Evolutionary conservation across 805 yeast species (phyloP), one percentile per base, ranked within the genome.

Genomic region (Candida railenensis): DNA sequence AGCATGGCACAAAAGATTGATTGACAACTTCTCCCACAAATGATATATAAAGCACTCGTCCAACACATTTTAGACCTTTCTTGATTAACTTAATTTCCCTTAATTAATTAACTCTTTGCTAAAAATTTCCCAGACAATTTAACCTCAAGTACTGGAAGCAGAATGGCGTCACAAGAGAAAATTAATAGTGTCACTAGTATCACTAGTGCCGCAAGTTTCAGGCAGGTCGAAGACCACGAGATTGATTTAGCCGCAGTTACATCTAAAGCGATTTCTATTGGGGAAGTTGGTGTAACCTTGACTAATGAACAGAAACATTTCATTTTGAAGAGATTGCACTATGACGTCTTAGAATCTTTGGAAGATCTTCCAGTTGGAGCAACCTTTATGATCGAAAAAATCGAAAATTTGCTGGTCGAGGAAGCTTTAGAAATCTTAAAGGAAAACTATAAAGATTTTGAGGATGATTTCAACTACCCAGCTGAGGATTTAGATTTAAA

Each of bases 401-500:
- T 74, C 41, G 65, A 61, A 22, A 50, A 53, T 22, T 49, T 74
- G 53, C 43, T 66, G 3, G 54, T 63, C 8, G 70, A 65, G 1
- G 77, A 75, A 33, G 71, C 81, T 0, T 34, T 69, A 1, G 63
- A 62, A 7, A 67, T 77, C 36, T 56, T 81, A 39, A 54, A 59
- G 22, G 61, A 65, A n/a, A 72, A 77, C 3, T 48, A 72, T 3
- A 66, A 53, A 0, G 67, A 72, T 15, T 81, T 78, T 51, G 53
- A 53, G 4, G 74, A 67, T 44, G 85, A 81, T 56, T 71, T 73
- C 33, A 78, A 78, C 54, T 67, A 80, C 48, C 73, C 77, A 9
- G 51, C 46, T 2, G 58, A 54, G 2, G 73, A 71, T 34, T 67
- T 67, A 51, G 62, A 60, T 3, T 65, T 66, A 43, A 61, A 76